A percentile compares a stretch with the other conserved stretches of the same genome.
phyloP scores from a whole-genome alignment of 2,329 filamentous ascomycete species.

The Teratosphaeria nubilosa region DNA sequence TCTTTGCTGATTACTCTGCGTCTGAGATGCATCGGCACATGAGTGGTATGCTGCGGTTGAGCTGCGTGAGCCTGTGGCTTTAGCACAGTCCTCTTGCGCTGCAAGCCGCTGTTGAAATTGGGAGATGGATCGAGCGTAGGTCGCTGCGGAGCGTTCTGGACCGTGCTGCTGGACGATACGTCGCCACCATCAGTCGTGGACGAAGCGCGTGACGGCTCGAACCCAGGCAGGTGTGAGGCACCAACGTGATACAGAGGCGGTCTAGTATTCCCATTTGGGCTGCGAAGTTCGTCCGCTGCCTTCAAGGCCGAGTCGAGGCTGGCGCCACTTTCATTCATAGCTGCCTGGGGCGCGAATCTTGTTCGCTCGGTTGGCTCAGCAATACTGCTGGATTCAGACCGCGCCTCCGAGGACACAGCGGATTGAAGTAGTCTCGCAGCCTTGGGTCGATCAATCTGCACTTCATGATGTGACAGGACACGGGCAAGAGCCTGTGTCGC shows the following conservation, averaged over 20 bases:
- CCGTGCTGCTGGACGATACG: conserved; percentile 16
- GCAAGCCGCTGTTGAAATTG: conserved; percentile 19
- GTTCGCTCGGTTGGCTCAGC: not conserved
- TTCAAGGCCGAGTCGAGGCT: not conserved
- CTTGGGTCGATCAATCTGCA: not conserved
- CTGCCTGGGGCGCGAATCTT: not conserved
- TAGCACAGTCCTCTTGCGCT: conserved; percentile 14
- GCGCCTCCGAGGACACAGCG: not conserved
- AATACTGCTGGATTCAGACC: not conserved
- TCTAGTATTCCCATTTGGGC: conserved; percentile 15
- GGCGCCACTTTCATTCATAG: not conserved
- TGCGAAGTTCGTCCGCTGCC: not conserved
- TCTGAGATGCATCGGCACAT: conserved; percentile 54
- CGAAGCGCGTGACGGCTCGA: conserved; percentile 35
- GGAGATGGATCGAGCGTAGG: conserved; percentile 14
- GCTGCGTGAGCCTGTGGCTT: conserved; percentile 4
- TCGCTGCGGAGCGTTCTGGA: conserved; percentile 4
- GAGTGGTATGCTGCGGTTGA: conserved; percentile 6
- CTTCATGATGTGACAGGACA: conserved; percentile 21
- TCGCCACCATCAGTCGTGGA: conserved; percentile 34
- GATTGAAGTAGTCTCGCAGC: not conserved
- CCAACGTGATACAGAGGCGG: conserved; percentile 34
- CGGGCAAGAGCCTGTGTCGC: conserved; percentile 22
- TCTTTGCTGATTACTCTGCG: conserved; percentile 86
- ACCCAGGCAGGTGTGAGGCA: conserved; percentile 39